Percentiles rank a stretch among this genome's conserved stretches.
phyloP scores from a whole-genome alignment of 306 rosid species.

The Malus asiatica region DNA sequence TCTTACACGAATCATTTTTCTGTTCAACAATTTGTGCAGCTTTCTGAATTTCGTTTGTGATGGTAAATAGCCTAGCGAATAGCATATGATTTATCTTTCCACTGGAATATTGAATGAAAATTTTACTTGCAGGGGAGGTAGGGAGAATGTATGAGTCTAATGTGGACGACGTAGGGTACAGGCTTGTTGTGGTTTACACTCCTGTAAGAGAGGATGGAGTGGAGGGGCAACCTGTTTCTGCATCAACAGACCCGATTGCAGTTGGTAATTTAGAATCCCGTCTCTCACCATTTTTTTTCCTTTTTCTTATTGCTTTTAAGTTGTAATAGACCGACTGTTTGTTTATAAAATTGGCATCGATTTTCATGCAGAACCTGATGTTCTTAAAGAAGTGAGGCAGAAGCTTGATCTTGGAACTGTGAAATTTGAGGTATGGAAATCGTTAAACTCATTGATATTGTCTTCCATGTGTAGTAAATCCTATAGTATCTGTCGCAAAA shows the following conservation, averaged over 20 bases:
- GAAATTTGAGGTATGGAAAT: conserved; percentile 71
- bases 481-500: neutral
- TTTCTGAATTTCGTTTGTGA: neutral
- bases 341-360: conserved; percentile 4
- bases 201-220: conserved; percentile 94
- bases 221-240: conserved; percentile 87
- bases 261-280: conserved; percentile 56
- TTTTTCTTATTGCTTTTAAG: neutral
- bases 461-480: neutral
- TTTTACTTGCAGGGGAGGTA: conserved; percentile 65
- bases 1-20: neutral
- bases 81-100: neutral
- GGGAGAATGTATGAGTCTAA: conserved; percentile 93
- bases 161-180: conserved; percentile 94
- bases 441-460: neutral
- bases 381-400: conserved; percentile 91
- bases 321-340: neutral
- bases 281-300: neutral
- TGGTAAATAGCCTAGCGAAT: neutral
- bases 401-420: conserved; percentile 91
- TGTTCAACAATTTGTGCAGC: neutral
- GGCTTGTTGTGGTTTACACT: conserved; percentile 89
- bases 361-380: conserved; percentile 80
- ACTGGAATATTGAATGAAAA: conserved; percentile 10
- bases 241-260: conserved; percentile 88